A percentile compares a stretch with the other conserved stretches of the same genome.
phyloP scores from a whole-genome alignment of 441 rosid species.

The Jatropha multifida region DNA sequence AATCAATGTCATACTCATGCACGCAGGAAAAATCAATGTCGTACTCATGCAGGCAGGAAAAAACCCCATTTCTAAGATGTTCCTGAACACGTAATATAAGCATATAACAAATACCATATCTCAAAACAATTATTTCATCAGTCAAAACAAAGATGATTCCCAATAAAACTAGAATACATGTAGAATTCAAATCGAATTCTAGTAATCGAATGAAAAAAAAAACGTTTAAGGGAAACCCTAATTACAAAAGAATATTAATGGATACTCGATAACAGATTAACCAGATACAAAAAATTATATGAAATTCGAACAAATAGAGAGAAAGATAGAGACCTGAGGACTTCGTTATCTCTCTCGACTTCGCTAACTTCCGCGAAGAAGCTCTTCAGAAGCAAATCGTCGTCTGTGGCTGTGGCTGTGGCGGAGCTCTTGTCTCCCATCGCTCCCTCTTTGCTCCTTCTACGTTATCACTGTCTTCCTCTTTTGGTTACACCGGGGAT shows the following conservation, averaged over 20 bases:
- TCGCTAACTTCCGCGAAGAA: constrained; percentile 94
- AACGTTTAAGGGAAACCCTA: constrained; percentile 27
- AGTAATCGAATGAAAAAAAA: background rate
- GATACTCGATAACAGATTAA: background rate
- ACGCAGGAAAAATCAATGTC: background rate
- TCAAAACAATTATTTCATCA: background rate
- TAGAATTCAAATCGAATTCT: background rate
- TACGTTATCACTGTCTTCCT: background rate
- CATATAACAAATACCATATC: background rate
- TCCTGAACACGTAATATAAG: background rate
- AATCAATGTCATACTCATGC: too few species aligned
- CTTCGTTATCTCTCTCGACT: constrained; percentile 91
- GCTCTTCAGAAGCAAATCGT: constrained; percentile 76
- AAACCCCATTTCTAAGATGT: background rate
- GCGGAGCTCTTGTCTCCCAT: constrained; percentile 44
- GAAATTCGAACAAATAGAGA: background rate
- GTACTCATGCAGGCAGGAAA: background rate
- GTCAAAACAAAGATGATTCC: background rate
- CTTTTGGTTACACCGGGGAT: too few species aligned
- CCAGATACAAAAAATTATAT: too few species aligned
- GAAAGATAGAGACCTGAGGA: constrained; percentile 48
- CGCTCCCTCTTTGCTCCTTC: background rate
- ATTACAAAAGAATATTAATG: background rate
- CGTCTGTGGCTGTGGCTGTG: constrained; percentile 37
- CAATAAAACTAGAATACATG: background rate